A percentile compares a stretch with the other conserved stretches of the same genome.
phyloP scores from a whole-genome alignment of 768 basidiomycete species.

The Russula abietina region DNA sequence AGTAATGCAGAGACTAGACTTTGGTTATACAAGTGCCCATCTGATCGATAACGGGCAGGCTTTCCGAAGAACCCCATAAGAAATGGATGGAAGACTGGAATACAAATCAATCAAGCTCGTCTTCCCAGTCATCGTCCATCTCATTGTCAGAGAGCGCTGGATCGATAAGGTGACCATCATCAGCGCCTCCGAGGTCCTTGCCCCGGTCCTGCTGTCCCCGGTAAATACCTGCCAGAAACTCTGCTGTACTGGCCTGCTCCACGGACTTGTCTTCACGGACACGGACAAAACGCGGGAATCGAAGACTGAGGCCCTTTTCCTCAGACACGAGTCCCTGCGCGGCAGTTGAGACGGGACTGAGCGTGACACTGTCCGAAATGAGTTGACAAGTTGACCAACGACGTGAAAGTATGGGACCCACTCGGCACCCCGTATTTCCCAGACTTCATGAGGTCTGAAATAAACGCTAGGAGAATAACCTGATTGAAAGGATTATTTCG shows the following conservation, averaged over 20 bases:
- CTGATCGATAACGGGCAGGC: conserved; percentile 12
- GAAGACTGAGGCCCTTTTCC: conserved; percentile 66
- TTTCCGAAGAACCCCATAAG: background rate
- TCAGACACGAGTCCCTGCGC: conserved; percentile 56
- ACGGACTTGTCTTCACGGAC: conserved; percentile 66
- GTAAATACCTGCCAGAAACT: conserved; percentile 66
- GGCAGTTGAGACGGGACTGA: conserved; percentile 81
- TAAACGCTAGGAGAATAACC: conserved; percentile 62
- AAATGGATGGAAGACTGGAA: background rate
- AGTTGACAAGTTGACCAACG: background rate
- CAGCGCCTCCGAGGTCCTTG: conserved; percentile 36
- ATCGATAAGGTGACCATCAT: conserved; percentile 60
- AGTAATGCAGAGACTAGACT: conserved; percentile 6
- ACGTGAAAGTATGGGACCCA: conserved; percentile 29
- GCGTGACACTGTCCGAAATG: conserved; percentile 51
- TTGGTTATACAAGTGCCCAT: background rate
- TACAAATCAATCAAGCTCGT: conserved; percentile 2
- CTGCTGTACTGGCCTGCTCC: conserved; percentile 65
- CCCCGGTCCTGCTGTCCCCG: conserved; percentile 49
- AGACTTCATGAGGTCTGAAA: conserved; percentile 70
- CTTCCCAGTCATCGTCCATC: conserved; percentile 32
- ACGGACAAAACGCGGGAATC: conserved; percentile 83
- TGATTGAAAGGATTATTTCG: conserved; percentile 27
- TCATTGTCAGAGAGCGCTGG: conserved; percentile 35
- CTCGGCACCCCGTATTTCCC: conserved; percentile 86